Conservation (phyloP, 129 eudicot species). For the Artemisia tridentata region DNA sequence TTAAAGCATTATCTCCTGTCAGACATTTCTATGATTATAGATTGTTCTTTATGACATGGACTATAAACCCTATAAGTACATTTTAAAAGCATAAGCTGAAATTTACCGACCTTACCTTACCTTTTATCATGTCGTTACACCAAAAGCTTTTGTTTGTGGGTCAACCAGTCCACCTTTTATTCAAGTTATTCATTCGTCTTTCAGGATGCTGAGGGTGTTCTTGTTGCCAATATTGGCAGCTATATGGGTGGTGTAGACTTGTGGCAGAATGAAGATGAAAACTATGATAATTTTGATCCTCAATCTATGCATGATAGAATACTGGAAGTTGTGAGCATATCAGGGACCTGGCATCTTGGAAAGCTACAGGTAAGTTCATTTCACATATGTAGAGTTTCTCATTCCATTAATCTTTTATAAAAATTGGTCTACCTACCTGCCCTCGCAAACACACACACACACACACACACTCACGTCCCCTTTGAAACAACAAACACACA, state of each 20-base stretch:
- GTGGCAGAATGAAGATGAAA: slow-evolving; percentile 99
- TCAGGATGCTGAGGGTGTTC: slow-evolving; percentile 99
- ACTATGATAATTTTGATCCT: slow-evolving; percentile 84
- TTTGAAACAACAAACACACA: too few species aligned
- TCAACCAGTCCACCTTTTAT: neutral
- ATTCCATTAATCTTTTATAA: neutral
- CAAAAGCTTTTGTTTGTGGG: neutral
- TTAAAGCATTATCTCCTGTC: too few species aligned
- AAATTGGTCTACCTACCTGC: neutral
- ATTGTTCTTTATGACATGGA: neutral
- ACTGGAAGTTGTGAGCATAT: slow-evolving; percentile 95
- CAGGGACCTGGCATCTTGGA: slow-evolving; percentile 99
- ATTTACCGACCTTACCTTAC: neutral
- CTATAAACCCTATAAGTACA: neutral
- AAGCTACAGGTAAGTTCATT: slow-evolving; percentile 69
- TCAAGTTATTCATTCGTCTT: slow-evolving; percentile 13
- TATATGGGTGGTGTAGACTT: slow-evolving; percentile 99
- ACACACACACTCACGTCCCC: too few species aligned
- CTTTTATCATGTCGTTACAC: neutral
- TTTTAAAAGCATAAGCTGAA: neutral
- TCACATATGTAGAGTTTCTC: neutral
- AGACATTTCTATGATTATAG: neutral
- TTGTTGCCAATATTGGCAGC: slow-evolving; percentile 96
- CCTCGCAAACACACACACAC: too few species aligned
- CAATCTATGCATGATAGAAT: slow-evolving; percentile 95